Evolutionary conservation across 768 basidiomycete species (phyloP).

Genomic region (Russula foetens): DNA sequence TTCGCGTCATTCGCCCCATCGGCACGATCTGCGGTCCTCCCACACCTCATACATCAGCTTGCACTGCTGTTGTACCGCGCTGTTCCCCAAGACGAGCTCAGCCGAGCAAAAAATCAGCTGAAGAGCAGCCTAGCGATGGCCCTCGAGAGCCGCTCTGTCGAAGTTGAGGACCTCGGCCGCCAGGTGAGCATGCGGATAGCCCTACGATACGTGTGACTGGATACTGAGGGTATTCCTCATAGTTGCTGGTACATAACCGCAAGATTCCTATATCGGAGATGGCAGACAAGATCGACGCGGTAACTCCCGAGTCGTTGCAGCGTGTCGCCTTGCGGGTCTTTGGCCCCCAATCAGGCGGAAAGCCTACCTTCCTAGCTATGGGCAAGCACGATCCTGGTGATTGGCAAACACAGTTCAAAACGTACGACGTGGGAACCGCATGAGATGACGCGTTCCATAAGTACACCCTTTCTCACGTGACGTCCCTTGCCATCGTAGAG

Average conservation of each 20-base stretch:
- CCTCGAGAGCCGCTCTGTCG: conserved; percentile 75
- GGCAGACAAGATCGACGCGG: conserved; percentile 75
- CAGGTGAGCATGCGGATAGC: conserved; percentile 44
- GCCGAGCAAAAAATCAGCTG: conserved; percentile 90
- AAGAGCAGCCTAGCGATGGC: conserved; percentile 93
- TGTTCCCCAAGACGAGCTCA: conserved; percentile 61
- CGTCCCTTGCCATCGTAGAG: not conserved
- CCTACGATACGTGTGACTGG: not conserved
- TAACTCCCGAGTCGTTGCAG: conserved; percentile 61
- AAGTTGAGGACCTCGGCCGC: conserved; percentile 85
- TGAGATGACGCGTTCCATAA: not conserved
- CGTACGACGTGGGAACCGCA: conserved; percentile 52
- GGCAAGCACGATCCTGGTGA: conserved; percentile 72
- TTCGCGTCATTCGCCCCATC: conserved; percentile 79
- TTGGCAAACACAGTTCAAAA: conserved; percentile 51
- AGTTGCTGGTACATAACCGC: conserved; percentile 81
- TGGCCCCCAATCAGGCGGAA: conserved; percentile 49
- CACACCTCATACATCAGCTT: conserved; percentile 83
- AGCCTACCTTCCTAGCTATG: conserved; percentile 77
- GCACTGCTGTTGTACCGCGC: conserved; percentile 68
- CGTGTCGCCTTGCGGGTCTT: conserved; percentile 74
- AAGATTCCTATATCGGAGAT: conserved; percentile 87
- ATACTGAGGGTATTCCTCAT: not conserved
- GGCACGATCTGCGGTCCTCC: conserved; percentile 50
- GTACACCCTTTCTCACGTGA: not conserved